Evolutionary conservation across 108 stramenopile species (phyloP).

Genomic region (Cyclotella baltica): DNA sequence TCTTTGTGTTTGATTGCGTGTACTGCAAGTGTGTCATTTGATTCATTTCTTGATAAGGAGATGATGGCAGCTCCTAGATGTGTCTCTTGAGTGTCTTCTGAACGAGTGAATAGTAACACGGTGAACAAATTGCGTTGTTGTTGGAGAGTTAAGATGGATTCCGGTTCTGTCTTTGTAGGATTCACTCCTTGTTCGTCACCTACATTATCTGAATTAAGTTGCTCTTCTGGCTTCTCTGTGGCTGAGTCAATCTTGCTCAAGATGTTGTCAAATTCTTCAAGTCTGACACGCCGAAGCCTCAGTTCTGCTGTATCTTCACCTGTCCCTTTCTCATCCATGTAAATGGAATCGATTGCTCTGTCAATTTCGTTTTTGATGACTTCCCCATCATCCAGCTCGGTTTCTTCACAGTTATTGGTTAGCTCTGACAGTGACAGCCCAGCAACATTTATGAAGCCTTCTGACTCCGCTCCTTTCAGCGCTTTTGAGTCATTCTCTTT

Average conservation of each 20-base stretch:
- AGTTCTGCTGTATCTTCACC: conserved; percentile 42
- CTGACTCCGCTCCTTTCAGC: neutral
- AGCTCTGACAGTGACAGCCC: conserved; percentile 51
- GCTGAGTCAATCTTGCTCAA: conserved; percentile 50
- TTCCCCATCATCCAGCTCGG: conserved; percentile 21
- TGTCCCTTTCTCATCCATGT: conserved; percentile 37
- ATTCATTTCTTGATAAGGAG: conserved; percentile 47
- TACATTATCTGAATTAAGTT: no score
- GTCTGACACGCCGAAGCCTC: conserved; percentile 61
- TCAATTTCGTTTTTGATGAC: conserved; percentile 44
- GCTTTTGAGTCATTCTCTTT: neutral
- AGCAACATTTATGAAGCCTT: conserved; percentile 33
- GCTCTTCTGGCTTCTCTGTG: no score
- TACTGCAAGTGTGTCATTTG: conserved; percentile 54
- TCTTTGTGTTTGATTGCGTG: conserved; percentile 63
- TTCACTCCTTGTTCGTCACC: no score
- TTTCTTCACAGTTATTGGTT: conserved; percentile 21
- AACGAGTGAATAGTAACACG: conserved; percentile 73
- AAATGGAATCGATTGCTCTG: conserved; percentile 52
- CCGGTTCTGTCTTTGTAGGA: no score
- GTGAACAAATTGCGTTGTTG: conserved; percentile 30
- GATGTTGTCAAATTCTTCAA: conserved; percentile 63
- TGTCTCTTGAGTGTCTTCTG: conserved; percentile 63
- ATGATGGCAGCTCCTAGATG: conserved; percentile 67
- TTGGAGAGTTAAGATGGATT: no score